Conservation (phyloP, 352 stramenopile species). For the Saprolegnia parasitica region DNA sequence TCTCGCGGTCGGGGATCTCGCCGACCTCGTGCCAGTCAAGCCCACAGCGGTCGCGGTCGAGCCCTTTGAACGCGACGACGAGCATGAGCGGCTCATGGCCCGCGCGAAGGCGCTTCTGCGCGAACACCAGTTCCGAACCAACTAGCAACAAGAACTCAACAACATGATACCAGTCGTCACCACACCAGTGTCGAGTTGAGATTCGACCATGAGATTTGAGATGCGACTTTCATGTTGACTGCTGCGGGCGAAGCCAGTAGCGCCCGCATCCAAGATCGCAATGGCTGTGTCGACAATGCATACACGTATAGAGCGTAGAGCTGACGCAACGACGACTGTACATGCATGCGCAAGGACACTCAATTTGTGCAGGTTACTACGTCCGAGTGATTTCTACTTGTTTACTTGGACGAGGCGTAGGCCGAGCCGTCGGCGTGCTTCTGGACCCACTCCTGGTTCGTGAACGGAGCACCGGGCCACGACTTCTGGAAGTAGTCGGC, state of each 20-base stretch:
- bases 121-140: constrained; percentile 31
- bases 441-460: constrained; percentile 93
- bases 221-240: no score
- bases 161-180: no score
- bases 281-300: no score
- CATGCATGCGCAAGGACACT: constrained; percentile 17
- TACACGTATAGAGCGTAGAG: no score
- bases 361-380: background rate
- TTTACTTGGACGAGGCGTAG: constrained; percentile 66
- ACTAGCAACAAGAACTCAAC: no score
- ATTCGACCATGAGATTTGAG: no score
- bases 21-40: constrained; percentile 11
- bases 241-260: no score
- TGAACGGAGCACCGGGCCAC: constrained; percentile 94
- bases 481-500: constrained; percentile 93
- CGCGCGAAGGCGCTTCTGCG: constrained; percentile 50
- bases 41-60: no score
- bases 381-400: constrained; percentile 28
- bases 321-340: background rate
- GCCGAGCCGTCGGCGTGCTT: constrained; percentile 89
- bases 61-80: constrained; percentile 30
- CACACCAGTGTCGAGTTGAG: no score
- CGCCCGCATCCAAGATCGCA: no score
- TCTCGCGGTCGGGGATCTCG: constrained; percentile 41
- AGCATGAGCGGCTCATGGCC: constrained; percentile 41